phyloP scores from a whole-genome alignment of 2,329 filamentous ascomycete genomes.

The Apiospora malaysiana region DNA sequence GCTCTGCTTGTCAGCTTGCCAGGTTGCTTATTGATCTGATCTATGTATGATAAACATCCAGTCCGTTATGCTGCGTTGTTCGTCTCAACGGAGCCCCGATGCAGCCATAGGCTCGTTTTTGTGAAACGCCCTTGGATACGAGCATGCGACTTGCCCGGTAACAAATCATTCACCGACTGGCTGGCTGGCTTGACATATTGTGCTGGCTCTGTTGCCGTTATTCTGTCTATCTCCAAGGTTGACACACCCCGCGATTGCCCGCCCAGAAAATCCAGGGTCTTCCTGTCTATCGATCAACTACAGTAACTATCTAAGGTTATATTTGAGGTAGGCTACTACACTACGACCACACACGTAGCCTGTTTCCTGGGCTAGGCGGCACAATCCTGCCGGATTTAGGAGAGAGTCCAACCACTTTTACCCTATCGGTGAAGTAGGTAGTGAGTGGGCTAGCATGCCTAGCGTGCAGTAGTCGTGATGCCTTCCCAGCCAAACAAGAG shows the following conservation, averaged over 20 bases:
- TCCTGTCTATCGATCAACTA: not conserved
- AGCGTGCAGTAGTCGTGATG: not conserved
- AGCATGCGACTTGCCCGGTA: not conserved
- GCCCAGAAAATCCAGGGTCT: not conserved
- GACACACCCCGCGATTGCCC: not conserved
- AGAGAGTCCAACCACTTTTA: not conserved
- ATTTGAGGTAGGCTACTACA: too few relatives aligned
- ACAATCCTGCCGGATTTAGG: slow-evolving; percentile 8
- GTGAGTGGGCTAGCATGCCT: not conserved
- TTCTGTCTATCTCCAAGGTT: not conserved
- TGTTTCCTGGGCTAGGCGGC: not conserved
- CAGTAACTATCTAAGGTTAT: too few relatives aligned
- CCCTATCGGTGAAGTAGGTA: not conserved
- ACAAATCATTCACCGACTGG: not conserved
- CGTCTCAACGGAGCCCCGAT: slow-evolving; percentile 14
- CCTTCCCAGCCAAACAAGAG: not conserved
- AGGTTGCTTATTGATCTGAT: not conserved
- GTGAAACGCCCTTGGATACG: not conserved
- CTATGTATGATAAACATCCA: not conserved
- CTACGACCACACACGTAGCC: not conserved
- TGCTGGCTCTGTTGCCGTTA: not conserved
- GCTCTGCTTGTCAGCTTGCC: not conserved
- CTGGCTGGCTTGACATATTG: not conserved
- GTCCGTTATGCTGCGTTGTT: slow-evolving; percentile 1
- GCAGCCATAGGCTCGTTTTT: not conserved